Evolutionary conservation across 2,329 filamentous ascomycete genomes (phyloP).

Genomic region (Colletotrichum navitas): DNA sequence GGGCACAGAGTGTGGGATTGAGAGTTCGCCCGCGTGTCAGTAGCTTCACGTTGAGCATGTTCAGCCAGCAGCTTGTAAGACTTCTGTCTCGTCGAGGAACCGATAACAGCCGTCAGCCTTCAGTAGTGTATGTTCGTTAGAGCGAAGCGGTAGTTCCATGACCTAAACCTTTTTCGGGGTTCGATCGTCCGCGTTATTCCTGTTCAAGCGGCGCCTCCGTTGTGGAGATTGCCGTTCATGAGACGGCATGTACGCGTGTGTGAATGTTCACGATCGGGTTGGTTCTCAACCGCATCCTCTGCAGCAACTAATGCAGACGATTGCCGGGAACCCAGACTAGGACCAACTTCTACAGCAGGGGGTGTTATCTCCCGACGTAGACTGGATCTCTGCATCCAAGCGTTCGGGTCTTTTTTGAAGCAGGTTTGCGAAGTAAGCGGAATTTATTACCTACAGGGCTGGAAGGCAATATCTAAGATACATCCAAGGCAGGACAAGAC

Average conservation of each 20-base stretch:
- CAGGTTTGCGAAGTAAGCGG: not conserved
- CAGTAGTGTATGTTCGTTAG: not conserved
- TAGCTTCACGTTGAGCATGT: not conserved
- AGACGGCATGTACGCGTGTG: not conserved
- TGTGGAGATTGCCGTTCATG: slow-evolving; percentile 10
- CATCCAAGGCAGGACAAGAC: not conserved
- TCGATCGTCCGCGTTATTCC: slow-evolving; percentile 2
- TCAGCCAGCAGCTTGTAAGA: not conserved
- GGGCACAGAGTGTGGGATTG: not conserved
- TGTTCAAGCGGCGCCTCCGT: not conserved
- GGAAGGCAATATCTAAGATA: no score
- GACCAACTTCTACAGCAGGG: no score
- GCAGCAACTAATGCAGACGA: not conserved
- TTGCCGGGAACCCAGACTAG: no score
- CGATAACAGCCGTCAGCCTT: not conserved
- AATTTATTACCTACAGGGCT: no score
- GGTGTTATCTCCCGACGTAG: no score
- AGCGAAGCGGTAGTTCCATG: no score
- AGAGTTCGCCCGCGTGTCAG: not conserved
- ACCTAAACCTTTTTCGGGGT: not conserved
- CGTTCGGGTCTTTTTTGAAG: not conserved
- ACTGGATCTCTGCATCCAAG: not conserved
- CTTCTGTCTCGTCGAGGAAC: not conserved
- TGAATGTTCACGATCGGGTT: not conserved
- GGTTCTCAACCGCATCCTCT: no score